Base-by-base conservation (phyloP, 371 early-diverging fungal genomes). In the Enteropsectra breve region DNA sequence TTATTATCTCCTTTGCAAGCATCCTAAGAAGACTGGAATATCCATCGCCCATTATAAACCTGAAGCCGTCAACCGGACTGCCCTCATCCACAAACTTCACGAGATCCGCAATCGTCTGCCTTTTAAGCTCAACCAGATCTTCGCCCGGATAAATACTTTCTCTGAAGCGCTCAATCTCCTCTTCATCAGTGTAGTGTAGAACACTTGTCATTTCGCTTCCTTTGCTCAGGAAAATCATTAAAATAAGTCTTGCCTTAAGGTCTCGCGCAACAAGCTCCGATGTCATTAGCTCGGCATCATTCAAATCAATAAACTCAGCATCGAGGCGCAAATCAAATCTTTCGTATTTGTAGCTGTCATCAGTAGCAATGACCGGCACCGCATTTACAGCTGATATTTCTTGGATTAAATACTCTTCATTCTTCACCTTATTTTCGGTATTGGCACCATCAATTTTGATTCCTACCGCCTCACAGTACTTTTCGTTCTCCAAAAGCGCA, bases 1-100 rank as follows among this genome's bases (percentile, higher is more conserved):
- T 53, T 8, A 74, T 15, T 33, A 80, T 69, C 36, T 77, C 80
- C 0, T 64, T 24, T 0, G 70, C 74, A 33, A 74, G 23, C 66
- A 78, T 63, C 11, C 36, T 8, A 2, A 80, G 63, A 0, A 80
- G 62, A 24, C 76, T 76, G 37, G 23, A 28, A 56, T 75, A 76
- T 21, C 37, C 37, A 40, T 60, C 59, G 23, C 21, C 4, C 32
- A 52, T 64, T 24, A 49, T 32, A 2, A 69, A 43, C 15, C 68
- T 54, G 0, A 69, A 71, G 40, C 56, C 64, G 5, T 38, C 26
- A 11, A 8, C 6, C 6, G 26, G 50, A 21, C 8, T 8, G 6
- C 11, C 6, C n/a, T 11, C 6, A 49, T 70, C 72, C 37, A 72
- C 38, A 61, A 65, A 64, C 32, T 61, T n/a, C n/a, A n/a, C 68